Evolutionary conservation across 2,329 filamentous ascomycete species (phyloP).

Genomic region (Ophiostoma sp.): DNA sequence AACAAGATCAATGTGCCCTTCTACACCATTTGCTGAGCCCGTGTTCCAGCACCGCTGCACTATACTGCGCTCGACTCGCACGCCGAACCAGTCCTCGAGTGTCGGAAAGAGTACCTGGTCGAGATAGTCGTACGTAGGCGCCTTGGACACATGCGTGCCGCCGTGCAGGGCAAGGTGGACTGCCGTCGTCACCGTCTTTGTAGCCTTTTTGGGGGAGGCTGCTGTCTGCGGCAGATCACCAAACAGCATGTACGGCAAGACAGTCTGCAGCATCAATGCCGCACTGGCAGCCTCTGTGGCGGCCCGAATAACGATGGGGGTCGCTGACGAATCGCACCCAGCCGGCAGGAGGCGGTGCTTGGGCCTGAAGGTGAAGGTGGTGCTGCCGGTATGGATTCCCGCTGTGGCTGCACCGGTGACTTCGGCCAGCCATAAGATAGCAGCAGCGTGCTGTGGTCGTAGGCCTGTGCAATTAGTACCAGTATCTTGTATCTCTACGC

Average conservation of each 20-base stretch:
- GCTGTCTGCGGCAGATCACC: not conserved
- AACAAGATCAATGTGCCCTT: slow-evolving; percentile 44
- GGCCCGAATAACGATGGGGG: slow-evolving; percentile 37
- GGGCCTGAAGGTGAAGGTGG: slow-evolving; percentile 45
- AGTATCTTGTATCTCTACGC: not conserved
- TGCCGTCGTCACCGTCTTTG: slow-evolving; percentile 32
- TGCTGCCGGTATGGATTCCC: slow-evolving; percentile 48
- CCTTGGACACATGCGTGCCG: slow-evolving; percentile 55
- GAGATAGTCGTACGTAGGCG: slow-evolving; percentile 56
- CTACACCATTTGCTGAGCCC: slow-evolving; percentile 34
- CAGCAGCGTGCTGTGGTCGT: slow-evolving; percentile 55
- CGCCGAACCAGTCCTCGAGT: slow-evolving; percentile 46
- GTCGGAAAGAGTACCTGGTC: slow-evolving; percentile 55
- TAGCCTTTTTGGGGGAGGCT: slow-evolving; percentile 32
- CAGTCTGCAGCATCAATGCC: slow-evolving; percentile 54
- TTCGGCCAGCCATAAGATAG: slow-evolving; percentile 49
- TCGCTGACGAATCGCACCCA: not conserved
- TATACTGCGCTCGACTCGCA: slow-evolving; percentile 43
- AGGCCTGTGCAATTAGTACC: slow-evolving; percentile 40
- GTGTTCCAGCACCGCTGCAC: slow-evolving; percentile 47
- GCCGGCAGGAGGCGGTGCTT: slow-evolving; percentile 1
- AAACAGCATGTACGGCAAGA: slow-evolving; percentile 55
- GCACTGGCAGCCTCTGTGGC: slow-evolving; percentile 49
- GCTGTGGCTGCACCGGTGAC: slow-evolving; percentile 47
- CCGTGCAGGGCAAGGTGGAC: slow-evolving; percentile 45